Conservation (phyloP, 257 asterid species). For the Handroanthus guayacan region DNA sequence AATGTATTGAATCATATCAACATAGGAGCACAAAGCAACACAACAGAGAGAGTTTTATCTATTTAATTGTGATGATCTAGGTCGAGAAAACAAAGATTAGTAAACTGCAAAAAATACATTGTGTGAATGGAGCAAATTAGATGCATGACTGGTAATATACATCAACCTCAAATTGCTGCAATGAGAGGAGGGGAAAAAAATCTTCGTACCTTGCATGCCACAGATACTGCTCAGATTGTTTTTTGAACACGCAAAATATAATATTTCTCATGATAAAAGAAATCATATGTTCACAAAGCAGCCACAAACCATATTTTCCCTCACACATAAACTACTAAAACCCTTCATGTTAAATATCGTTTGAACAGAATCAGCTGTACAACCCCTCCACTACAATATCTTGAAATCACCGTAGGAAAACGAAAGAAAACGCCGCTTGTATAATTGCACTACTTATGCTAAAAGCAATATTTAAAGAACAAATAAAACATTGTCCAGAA, state of each 20-base stretch:
- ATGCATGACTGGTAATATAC: slow-evolving; percentile 2
- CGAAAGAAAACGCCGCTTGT: neutral
- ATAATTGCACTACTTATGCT: neutral
- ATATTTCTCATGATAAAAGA: slow-evolving; percentile 7
- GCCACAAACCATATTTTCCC: neutral
- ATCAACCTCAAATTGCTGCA: neutral
- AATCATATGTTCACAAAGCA: slow-evolving; percentile 1
- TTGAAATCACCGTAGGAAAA: slow-evolving; percentile 5
- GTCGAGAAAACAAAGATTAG: neutral
- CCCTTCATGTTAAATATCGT: slow-evolving; percentile 10
- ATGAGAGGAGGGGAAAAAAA: neutral
- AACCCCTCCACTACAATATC: slow-evolving; percentile 15
- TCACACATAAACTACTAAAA: slow-evolving; percentile 18
- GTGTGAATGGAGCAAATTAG: neutral
- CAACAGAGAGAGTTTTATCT: neutral
- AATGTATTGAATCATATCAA: neutral
- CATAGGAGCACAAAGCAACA: neutral
- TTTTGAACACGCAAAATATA: neutral
- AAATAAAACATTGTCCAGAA: slow-evolving; percentile 19
- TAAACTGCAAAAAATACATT: neutral
- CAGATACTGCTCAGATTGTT: neutral
- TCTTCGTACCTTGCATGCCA: neutral
- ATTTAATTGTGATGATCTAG: neutral
- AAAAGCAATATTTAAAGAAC: slow-evolving; percentile 5
- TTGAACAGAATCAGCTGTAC: neutral